These are phyloP conservation scores for Termitomyces heimii DNA, from an alignment of 768 basidiomycete species.

Conservation along the genomic window DNA sequence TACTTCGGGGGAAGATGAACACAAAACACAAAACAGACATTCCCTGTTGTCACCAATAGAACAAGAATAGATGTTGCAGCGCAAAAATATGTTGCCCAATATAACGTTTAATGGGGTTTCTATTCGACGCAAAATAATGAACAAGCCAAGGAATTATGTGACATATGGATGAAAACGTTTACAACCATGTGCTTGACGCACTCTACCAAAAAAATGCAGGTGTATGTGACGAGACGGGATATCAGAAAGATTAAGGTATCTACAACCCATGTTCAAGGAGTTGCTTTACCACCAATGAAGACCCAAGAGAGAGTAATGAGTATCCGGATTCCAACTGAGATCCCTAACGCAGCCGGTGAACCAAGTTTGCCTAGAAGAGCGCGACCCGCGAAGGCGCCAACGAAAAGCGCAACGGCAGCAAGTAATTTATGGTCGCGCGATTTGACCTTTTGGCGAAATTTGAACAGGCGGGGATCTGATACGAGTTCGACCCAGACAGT, in stretches of 20 bases:
- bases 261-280: neutral
- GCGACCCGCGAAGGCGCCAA: slow-evolving; percentile 70
- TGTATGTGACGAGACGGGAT: neutral
- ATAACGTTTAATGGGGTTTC: too few species aligned
- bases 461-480: slow-evolving; percentile 39
- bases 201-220: neutral
- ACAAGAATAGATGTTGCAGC: too few species aligned
- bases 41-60: too few species aligned
- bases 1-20: too few species aligned
- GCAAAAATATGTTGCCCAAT: too few species aligned
- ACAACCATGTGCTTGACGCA: neutral
- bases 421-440: slow-evolving; percentile 10
- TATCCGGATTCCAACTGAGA: slow-evolving; percentile 58
- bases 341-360: slow-evolving; percentile 57
- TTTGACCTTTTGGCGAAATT: slow-evolving; percentile 41
- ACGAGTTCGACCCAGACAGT: slow-evolving; percentile 88
- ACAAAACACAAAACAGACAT: too few species aligned
- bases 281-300: slow-evolving; percentile 45
- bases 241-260: neutral
- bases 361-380: slow-evolving; percentile 57
- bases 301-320: slow-evolving; percentile 62
- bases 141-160: neutral
- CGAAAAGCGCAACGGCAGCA: slow-evolving; percentile 49
- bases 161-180: neutral
- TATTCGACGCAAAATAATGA: neutral